Evolutionary conservation across 306 rosid genomes (phyloP).

Genomic region (Quercus berberidifolia): DNA sequence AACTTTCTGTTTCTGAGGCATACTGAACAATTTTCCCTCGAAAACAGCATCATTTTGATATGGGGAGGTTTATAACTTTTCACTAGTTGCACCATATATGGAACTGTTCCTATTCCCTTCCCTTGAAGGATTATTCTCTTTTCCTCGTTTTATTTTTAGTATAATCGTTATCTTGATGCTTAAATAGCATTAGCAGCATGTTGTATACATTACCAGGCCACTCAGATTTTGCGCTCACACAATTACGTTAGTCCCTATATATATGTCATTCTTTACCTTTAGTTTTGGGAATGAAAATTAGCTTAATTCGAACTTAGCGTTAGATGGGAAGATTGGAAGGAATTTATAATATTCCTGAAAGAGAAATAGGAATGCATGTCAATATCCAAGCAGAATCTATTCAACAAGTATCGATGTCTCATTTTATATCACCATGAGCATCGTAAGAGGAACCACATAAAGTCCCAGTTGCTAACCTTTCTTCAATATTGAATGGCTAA

Average conservation of each 20-base stretch:
- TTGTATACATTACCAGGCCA: background rate
- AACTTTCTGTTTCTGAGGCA: background rate
- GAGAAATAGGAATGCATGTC: background rate
- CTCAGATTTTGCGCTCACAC: background rate
- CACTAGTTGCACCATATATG: background rate
- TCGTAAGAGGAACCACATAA: background rate
- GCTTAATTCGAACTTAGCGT: background rate
- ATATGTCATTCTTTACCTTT: background rate
- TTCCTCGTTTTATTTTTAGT: background rate
- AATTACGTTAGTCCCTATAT: background rate
- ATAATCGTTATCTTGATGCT: background rate
- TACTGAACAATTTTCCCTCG: background rate
- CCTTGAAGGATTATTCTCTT: background rate
- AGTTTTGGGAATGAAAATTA: background rate
- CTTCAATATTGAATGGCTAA: too few species aligned
- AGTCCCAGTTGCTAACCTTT: background rate
- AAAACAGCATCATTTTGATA: background rate
- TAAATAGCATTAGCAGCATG: background rate
- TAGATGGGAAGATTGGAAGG: conserved; percentile 1
- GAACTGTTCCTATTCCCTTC: background rate
- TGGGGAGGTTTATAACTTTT: background rate
- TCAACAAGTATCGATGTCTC: conserved; percentile 15
- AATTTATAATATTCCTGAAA: background rate
- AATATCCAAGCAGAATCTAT: background rate
- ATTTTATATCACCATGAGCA: background rate